A percentile compares a stretch with the other conserved stretches of the same genome.
phyloP scores from a whole-genome alignment of 148 eudicot species.

The Camellia japonica region DNA sequence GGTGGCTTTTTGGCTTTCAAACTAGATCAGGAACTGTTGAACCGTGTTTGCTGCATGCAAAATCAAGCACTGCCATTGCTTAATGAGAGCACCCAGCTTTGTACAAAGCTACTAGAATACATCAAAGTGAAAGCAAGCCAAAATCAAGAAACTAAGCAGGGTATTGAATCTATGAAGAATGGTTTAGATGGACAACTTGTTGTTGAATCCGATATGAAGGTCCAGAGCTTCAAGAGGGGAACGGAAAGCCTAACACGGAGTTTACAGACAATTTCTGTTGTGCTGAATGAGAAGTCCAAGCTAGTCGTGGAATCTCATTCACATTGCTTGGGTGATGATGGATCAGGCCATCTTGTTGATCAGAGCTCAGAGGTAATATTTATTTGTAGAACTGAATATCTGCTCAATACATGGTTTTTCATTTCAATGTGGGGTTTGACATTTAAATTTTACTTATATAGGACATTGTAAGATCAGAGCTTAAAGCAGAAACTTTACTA shows the following conservation, averaged over 20 bases:
- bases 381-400: neutral
- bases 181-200: slow-evolving; percentile 55
- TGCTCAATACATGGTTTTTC: neutral
- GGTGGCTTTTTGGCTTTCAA: slow-evolving; percentile 54
- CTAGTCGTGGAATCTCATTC: slow-evolving; percentile 31
- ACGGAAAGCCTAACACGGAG: slow-evolving; percentile 51
- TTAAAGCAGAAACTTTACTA: slow-evolving; percentile 70
- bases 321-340: slow-evolving; percentile 31
- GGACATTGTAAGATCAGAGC: slow-evolving; percentile 55
- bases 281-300: slow-evolving; percentile 54
- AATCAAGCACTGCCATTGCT: slow-evolving; percentile 58
- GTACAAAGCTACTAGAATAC: slow-evolving; percentile 58
- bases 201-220: slow-evolving; percentile 69
- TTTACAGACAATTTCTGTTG: slow-evolving; percentile 45
- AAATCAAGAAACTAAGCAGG: slow-evolving; percentile 35
- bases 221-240: slow-evolving; percentile 75
- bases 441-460: slow-evolving; percentile 20
- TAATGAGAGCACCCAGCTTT: slow-evolving; percentile 52
- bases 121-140: slow-evolving; percentile 46
- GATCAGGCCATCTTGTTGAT: slow-evolving; percentile 20
- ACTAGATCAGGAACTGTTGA: slow-evolving; percentile 66
- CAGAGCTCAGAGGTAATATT: slow-evolving; percentile 50
- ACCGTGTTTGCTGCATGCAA: slow-evolving; percentile 58
- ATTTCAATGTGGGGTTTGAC: slow-evolving; percentile 8
- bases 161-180: slow-evolving; percentile 19